Evolutionary conservation across 345 rosid genomes (phyloP), one percentile per base, ranked within the genome.

Genomic region (Arabis alpina): DNA sequence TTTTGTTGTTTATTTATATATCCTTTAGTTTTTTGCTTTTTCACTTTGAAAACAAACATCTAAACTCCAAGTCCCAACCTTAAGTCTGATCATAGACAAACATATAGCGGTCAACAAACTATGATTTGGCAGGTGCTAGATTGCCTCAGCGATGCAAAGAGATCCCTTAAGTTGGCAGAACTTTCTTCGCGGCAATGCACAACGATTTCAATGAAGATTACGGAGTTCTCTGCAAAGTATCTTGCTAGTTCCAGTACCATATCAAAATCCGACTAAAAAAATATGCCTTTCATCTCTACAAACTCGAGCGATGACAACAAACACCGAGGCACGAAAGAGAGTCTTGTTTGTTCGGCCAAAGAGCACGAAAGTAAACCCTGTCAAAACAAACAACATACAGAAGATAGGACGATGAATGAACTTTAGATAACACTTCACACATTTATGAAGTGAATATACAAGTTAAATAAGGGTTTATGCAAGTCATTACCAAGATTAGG

Each of bases 221-320:
- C 28, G 0, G 43, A 30, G 54, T 62, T 48, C 16, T 34, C 67
- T 27, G 6, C 13, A 42, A 25, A 60, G 42, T 14, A 63, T 7
- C 24, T 60, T 14, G 19, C 65, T 7, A 43, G 2, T 61, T 44
- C 30, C 4, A 28, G 30, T 28, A 28, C 13, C 52, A n/a, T 7
- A 2, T 32, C 36, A 6, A 1, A 5, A 32, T 5, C 7, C 36
- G 6, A 32, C 7, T 1, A 0, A 27, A 3, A 28, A 2, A 28
- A 3, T 2, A 2, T 11, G 48, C 4, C 24, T 58, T 58, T 23
- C 12, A 58, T 23, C 63, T 47, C 55, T 32, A 63, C 44, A 47
- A 32, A 51, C 59, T 64, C 59, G 3, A 51, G 70, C 23, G 70
- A 64, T 1, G 60, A 50, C n/a, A 39, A 1, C 39, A 65, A 65